phyloP scores from a whole-genome alignment of 805 yeast species.

The Cephaloascus fragrans region DNA sequence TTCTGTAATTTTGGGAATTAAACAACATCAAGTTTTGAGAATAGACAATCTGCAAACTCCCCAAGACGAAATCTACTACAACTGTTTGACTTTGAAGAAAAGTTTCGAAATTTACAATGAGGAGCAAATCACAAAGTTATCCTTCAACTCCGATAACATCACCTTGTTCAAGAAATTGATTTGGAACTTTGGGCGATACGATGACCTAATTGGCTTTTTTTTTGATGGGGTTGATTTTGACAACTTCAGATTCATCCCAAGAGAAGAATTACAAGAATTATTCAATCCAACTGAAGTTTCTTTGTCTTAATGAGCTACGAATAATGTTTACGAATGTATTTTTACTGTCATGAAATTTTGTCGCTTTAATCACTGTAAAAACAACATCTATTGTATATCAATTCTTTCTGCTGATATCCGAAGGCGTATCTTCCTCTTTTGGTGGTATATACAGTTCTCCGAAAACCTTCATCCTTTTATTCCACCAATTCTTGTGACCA shows the following conservation, averaged over 20 bases:
- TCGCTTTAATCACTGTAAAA: no score
- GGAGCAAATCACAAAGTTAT: neutral
- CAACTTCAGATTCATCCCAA: neutral
- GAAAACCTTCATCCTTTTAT: conserved; percentile 7
- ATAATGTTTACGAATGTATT: no score
- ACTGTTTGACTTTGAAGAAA: neutral
- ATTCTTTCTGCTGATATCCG: no score
- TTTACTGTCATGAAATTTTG: no score
- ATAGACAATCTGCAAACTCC: no score
- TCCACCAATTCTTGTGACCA: conserved; percentile 37
- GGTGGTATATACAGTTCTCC: neutral
- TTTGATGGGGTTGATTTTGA: neutral
- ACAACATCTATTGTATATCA: no score
- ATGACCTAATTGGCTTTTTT: neutral
- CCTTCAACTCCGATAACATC: conserved; percentile 1
- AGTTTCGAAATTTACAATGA: neutral
- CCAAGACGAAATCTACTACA: neutral
- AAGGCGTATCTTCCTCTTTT: no score
- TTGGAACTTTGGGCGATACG: neutral
- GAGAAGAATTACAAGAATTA: neutral
- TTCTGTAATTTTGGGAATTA: neutral
- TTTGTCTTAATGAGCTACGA: no score
- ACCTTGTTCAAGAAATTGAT: neutral
- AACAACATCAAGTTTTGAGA: neutral
- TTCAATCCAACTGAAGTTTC: no score